Evolutionary conservation across 305 asterid species (phyloP).

Genomic region (Fraxinus angustifolia): DNA sequence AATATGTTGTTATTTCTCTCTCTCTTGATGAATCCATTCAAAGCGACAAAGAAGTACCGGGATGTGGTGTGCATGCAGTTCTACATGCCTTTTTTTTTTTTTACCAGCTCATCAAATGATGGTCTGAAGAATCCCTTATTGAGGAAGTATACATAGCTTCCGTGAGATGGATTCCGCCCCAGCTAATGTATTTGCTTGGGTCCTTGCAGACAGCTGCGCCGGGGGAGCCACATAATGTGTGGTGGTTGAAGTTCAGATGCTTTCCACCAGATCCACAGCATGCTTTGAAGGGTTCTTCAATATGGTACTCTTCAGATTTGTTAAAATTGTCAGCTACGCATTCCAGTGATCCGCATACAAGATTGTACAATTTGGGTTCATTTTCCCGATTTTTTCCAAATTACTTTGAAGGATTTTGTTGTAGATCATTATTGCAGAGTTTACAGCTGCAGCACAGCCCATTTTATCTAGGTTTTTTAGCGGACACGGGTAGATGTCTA

Average conservation of each 20-base stretch:
- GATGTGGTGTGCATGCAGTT: neutral
- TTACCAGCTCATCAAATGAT: slow-evolving; percentile 29
- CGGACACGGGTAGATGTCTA: slow-evolving; percentile 25
- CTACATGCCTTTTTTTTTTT: slow-evolving; percentile 19
- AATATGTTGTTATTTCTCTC: slow-evolving; percentile 21
- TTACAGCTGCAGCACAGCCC: slow-evolving; percentile 37
- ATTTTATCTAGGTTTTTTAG: slow-evolving; percentile 20
- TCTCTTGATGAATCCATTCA: slow-evolving; percentile 33
- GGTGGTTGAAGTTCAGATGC: slow-evolving; percentile 23
- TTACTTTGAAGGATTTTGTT: slow-evolving; percentile 33
- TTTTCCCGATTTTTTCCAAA: slow-evolving; percentile 16
- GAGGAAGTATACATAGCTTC: slow-evolving; percentile 41
- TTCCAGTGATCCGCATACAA: slow-evolving; percentile 42
- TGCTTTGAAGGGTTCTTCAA: slow-evolving; percentile 45
- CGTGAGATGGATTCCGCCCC: slow-evolving; percentile 48
- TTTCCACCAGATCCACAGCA: slow-evolving; percentile 33
- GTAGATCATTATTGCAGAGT: slow-evolving; percentile 29
- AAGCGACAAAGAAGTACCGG: slow-evolving; percentile 20
- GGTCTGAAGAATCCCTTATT: slow-evolving; percentile 42
- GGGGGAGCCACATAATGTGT: slow-evolving; percentile 27
- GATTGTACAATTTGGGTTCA: slow-evolving; percentile 29
- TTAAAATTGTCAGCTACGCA: slow-evolving; percentile 29
- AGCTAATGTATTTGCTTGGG: slow-evolving; percentile 30
- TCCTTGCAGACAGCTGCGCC: slow-evolving; percentile 30
- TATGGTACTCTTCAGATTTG: slow-evolving; percentile 27